Percentiles rank a stretch among this genome's conserved stretches.
Evolutionary conservation across 208 protist species (phyloP).

Genomic region (Trypanosoma rangeli): DNA sequence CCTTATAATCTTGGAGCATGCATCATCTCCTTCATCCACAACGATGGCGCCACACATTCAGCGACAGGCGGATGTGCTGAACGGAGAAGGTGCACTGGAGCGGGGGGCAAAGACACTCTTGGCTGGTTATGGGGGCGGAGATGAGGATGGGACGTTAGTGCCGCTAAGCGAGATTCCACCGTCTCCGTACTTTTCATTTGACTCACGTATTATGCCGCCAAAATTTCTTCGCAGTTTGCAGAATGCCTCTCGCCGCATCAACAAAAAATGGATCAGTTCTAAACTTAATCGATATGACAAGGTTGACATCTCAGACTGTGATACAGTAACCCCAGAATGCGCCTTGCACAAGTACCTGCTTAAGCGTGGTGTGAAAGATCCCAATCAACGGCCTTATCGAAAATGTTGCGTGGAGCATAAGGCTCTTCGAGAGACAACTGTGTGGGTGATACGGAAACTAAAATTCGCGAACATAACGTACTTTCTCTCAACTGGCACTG

Average conservation of each 20-base stretch:
- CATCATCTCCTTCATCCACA: background rate
- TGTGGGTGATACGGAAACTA: constrained; percentile 20
- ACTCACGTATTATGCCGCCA: constrained; percentile 14
- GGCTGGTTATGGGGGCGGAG: background rate
- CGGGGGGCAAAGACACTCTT: background rate
- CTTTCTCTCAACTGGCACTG: constrained; percentile 30
- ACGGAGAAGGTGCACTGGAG: background rate
- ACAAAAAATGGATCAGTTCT: constrained; percentile 11
- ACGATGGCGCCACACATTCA: background rate
- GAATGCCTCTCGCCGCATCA: constrained; percentile 20
- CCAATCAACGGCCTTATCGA: constrained; percentile 16
- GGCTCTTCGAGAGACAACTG: constrained; percentile 20
- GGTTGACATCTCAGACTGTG: constrained; percentile 24
- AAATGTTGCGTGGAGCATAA: constrained; percentile 43
- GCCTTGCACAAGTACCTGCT: constrained; percentile 22
- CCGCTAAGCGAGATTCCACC: constrained; percentile 15
- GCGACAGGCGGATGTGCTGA: background rate
- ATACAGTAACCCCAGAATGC: constrained; percentile 23
- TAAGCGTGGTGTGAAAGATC: constrained; percentile 7
- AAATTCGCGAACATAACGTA: constrained; percentile 28
- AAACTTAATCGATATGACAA: constrained; percentile 11
- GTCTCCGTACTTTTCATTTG: constrained; percentile 22
- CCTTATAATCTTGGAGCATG: background rate
- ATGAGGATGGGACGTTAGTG: constrained; percentile 14
- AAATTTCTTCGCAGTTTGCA: constrained; percentile 24